Conservation (phyloP, 768 basidiomycete species). For the Plicaturopsis crispa region DNA sequence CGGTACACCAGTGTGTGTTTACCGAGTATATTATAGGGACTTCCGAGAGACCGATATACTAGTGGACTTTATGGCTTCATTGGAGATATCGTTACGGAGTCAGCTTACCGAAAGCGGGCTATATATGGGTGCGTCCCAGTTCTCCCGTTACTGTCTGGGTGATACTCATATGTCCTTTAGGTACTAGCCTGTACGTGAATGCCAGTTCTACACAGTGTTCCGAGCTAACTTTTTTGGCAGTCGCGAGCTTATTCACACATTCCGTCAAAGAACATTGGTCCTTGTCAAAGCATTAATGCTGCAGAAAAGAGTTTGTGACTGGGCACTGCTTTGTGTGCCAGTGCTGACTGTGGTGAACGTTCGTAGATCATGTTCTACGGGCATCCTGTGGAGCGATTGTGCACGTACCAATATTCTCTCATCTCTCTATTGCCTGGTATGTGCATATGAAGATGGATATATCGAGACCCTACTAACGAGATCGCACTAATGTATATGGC, state of each 20-base stretch:
- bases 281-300: conserved; percentile 92
- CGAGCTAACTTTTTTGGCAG: conserved; percentile 27
- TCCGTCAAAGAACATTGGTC: conserved; percentile 87
- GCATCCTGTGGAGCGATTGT: conserved; percentile 91
- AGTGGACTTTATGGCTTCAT: conserved; percentile 75
- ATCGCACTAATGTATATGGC: too few species aligned
- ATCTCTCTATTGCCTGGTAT: conserved; percentile 85
- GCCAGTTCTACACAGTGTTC: background rate
- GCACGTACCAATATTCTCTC: conserved; percentile 97
- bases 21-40: conserved; percentile 41
- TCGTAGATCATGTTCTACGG: conserved; percentile 91
- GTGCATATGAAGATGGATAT: too few species aligned
- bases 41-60: conserved; percentile 84
- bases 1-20: background rate
- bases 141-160: conserved; percentile 1
- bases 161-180: conserved; percentile 25
- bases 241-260: conserved; percentile 88
- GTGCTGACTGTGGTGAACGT: too few species aligned
- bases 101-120: conserved; percentile 90
- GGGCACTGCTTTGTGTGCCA: conserved; percentile 1
- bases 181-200: conserved; percentile 56
- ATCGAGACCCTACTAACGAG: too few species aligned
- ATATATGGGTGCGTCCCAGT: conserved; percentile 76
- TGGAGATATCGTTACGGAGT: conserved; percentile 67
- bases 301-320: conserved; percentile 72